Evolutionary conservation across 345 rosid species (phyloP), one percentile per base, ranked within the genome.

Genomic region (Acer yangbiense): DNA sequence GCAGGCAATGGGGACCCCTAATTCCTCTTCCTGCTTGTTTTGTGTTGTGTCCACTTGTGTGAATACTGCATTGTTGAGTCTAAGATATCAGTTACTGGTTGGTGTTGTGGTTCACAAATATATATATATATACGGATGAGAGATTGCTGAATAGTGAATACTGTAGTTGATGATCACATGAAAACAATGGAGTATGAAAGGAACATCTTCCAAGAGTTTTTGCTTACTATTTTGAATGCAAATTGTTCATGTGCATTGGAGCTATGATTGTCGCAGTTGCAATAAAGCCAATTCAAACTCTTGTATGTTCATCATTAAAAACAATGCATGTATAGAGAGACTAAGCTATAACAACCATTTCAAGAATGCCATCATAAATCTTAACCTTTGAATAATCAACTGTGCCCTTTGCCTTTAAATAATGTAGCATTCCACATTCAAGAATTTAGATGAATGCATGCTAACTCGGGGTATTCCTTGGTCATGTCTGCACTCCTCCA

Each of bases 41-140:
- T 57, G 62, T 7, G 2, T 57, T 29, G 61, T 57, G n/a, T 7
- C 7, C 18, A 12, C 21, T 17, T 18, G 23, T n/a, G 10, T 57
- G 62, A 57, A 57, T 18, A n/a, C 23, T 50, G n/a, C n/a, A 9
- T 14, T 52, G 18, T 52, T 54, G 58, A 54, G 58, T 54, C 58
- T 0, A 16, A 54, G 58, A 54, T 52, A 52, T 16, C 58, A 54
- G n/a, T 54, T 16, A 54, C 58, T 16, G 58, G n/a, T 16, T 54
- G 58, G 1, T 4, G 2, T 52, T 52, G 18, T 50, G 18, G 54
- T 11, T 50, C 14, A 50, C 54, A 48, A 48, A n/a, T n/a, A n/a
- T n/a, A n/a, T n/a, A n/a, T 43, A 48, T 48, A 48, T 48, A 32
- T 32, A 95, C 87, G 99, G 93, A 82, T 95, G 96, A 21, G 99